Conservation (phyloP, 2,329 filamentous ascomycete species). For the Juglanconis juglandina region DNA sequence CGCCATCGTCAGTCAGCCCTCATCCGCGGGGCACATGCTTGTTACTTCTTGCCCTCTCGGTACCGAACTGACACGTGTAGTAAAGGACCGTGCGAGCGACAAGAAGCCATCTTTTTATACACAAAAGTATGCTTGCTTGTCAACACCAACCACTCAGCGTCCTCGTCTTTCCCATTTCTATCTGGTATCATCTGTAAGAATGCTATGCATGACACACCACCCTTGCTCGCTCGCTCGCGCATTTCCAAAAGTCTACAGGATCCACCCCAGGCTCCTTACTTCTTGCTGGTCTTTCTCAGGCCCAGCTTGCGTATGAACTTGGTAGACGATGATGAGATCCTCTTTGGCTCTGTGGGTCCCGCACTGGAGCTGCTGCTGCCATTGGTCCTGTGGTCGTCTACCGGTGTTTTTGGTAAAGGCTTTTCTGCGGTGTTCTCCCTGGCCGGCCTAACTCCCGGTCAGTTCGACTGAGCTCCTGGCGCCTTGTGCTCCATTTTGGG, state of each 20-base stretch:
- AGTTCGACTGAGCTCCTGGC: not conserved
- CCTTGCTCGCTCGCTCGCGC: not conserved
- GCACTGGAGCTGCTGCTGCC: not conserved
- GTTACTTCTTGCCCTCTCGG: not conserved
- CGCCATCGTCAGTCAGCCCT: not conserved
- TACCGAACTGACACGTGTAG: not conserved
- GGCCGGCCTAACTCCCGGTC: not conserved
- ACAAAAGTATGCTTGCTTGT: not conserved
- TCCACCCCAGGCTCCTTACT: not conserved
- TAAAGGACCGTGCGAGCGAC: not conserved
- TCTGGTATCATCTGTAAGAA: not conserved
- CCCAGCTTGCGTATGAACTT: not conserved
- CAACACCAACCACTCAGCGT: not conserved
- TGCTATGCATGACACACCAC: not conserved
- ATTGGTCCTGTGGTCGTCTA: not conserved
- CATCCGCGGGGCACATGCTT: not conserved
- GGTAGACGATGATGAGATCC: not conserved
- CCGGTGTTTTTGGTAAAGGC: not conserved
- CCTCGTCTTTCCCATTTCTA: not conserved
- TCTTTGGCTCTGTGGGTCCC: not conserved
- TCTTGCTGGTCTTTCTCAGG: not conserved
- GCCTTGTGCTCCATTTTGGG: not conserved
- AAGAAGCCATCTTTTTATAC: not conserved
- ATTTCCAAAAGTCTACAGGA: no score
- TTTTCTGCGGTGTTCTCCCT: not conserved